Percentiles rank a stretch among this genome's conserved stretches.
Conservation (phyloP, 441 rosid species). For the Corymbia calophylla region DNA sequence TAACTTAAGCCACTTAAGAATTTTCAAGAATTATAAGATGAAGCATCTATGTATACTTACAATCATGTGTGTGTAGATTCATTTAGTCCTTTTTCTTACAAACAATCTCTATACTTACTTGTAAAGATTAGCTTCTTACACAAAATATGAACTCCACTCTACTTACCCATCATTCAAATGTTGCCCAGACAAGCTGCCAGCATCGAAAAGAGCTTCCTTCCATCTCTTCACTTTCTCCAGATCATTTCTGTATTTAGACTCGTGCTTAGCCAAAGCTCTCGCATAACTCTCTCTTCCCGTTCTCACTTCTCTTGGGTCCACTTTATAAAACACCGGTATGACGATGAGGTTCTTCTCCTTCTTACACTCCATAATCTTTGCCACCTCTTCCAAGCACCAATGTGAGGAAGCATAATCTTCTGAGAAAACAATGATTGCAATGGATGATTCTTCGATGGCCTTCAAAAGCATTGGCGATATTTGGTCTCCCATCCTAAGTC, state of each 20-base stretch:
- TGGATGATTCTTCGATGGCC: background rate
- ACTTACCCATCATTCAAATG: background rate
- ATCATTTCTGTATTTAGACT: background rate
- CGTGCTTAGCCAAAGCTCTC: background rate
- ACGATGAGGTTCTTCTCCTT: background rate
- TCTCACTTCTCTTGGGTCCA: background rate
- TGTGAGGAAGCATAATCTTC: background rate
- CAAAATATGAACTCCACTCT: background rate
- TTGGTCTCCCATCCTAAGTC: background rate
- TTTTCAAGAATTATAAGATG: too few species aligned
- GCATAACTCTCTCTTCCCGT: rapidly evolving
- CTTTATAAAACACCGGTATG: background rate
- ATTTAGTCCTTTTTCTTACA: background rate
- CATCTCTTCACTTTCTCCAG: background rate
- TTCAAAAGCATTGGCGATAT: background rate
- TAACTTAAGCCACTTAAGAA: too few species aligned
- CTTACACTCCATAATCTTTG: background rate
- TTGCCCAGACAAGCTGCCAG: background rate
- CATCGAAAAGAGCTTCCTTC: background rate
- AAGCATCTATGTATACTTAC: too few species aligned
- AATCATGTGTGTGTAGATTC: too few species aligned
- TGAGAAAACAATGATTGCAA: background rate
- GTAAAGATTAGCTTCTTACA: too few species aligned
- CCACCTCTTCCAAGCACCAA: background rate
- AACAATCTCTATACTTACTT: background rate